phyloP scores from a whole-genome alignment of 768 basidiomycete species.

The Infundibulicybe gibba region DNA sequence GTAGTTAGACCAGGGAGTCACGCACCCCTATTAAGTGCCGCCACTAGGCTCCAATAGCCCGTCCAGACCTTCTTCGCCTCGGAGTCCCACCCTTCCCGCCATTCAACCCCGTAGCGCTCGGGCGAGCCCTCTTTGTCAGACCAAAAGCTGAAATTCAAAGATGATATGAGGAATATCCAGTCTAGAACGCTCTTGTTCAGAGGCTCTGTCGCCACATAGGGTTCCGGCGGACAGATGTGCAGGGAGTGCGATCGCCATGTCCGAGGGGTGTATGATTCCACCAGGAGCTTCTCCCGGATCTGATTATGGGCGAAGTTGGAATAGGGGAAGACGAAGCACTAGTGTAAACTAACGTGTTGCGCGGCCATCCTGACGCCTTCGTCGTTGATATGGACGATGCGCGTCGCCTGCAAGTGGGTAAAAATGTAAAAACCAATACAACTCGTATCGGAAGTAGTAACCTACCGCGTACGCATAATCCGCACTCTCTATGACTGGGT shows the following conservation, averaged over 20 bases:
- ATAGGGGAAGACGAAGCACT: conserved; percentile 3
- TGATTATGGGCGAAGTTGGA: conserved; percentile 19
- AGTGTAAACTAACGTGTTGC: conserved; percentile 45
- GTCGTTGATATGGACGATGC: conserved; percentile 56
- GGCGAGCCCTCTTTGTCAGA: conserved; percentile 57
- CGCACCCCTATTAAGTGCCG: conserved; percentile 78
- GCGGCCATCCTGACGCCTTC: conserved; percentile 64
- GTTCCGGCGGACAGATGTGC: conserved; percentile 70
- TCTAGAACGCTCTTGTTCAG: conserved; percentile 58
- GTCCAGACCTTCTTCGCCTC: conserved; percentile 55
- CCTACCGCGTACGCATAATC: conserved; percentile 55
- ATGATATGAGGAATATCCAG: conserved; percentile 88
- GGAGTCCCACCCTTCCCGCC: conserved; percentile 67
- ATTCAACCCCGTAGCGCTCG: conserved; percentile 74
- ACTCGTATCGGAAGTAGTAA: conserved; percentile 5
- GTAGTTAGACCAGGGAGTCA: conserved; percentile 2
- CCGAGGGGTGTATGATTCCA: conserved; percentile 71
- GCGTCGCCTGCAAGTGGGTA: conserved; percentile 45
- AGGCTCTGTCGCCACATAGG: conserved; percentile 49
- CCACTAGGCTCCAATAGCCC: conserved; percentile 87
- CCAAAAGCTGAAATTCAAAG: conserved; percentile 91
- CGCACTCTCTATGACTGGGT: conserved; percentile 60
- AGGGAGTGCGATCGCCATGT: conserved; percentile 79
- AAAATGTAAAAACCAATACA: conserved; percentile 3
- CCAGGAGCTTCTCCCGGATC: conserved; percentile 57